Percentiles rank a stretch among this genome's conserved stretches.
phyloP scores from a whole-genome alignment of 1,139 yeast genomes.

The Pichia sp. region DNA sequence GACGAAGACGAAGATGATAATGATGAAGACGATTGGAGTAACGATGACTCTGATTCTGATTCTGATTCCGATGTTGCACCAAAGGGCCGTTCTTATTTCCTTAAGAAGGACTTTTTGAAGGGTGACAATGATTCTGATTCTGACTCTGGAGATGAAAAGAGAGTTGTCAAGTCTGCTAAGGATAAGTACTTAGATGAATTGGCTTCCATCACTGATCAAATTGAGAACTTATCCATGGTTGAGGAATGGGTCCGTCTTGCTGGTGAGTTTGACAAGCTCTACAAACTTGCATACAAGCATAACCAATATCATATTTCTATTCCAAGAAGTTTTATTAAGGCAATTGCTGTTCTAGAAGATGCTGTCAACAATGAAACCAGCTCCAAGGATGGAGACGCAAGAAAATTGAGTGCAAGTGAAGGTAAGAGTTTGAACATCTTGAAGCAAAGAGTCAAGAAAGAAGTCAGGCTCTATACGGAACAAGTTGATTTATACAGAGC shows the following conservation, averaged over 20 bases:
- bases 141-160: conserved; percentile 56
- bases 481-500: conserved; percentile 55
- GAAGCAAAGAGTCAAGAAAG: conserved; percentile 84
- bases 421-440: conserved; percentile 84
- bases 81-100: conserved; percentile 50
- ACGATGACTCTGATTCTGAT: conserved; percentile 34
- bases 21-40: conserved; percentile 32
- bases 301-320: conserved; percentile 66
- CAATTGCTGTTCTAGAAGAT: conserved; percentile 69
- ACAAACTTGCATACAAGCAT: conserved; percentile 59
- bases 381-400: conserved; percentile 39
- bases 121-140: conserved; percentile 48
- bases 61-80: conserved; percentile 31
- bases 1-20: conserved; percentile 31
- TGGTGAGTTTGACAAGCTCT: conserved; percentile 71
- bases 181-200: conserved; percentile 90
- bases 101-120: conserved; percentile 44
- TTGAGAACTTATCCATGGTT: conserved; percentile 61
- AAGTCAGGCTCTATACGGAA: conserved; percentile 57
- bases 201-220: conserved; percentile 55
- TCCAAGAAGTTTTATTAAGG: conserved; percentile 66
- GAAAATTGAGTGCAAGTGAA: conserved; percentile 69
- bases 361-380: conserved; percentile 57
- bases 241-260: conserved; percentile 79
- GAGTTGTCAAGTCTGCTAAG: conserved; percentile 88